Base-by-base conservation (phyloP, 148 eudicot species). In the Amaranthus hypochondriacus region DNA sequence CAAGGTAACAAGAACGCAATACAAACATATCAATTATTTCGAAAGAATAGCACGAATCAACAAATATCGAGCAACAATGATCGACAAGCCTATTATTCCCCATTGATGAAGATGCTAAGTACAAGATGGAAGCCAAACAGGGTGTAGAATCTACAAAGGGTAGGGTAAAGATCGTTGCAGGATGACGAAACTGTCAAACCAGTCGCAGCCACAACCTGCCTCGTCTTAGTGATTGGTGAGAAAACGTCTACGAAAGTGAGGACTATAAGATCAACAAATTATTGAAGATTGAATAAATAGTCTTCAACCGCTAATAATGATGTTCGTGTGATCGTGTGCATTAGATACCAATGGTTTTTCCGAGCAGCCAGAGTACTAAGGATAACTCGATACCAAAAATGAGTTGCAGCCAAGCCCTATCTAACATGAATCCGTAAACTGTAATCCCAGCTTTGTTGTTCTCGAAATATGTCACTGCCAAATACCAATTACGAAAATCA, bases 381-480 rank as follows among this genome's bases (percentile, higher is more conserved):
- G 97, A 86, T 75, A 92, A 55, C 87, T 92, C 96, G 21, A 87
- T 83, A 21, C 91, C 90, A 47, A 87, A 90, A 77, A 92, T 88
- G 68, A 90, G 84, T 81, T 87, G 93, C 9, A 92, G 90, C 51
- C 89, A 87, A 48, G 85, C 81, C 72, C 97, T 83, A 55, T 92
- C 97, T 68, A 92, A 79, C 89, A 85, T 84, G 75, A 89, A 88
- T 8, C 97, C 97, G 28, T 81, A 92, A n/a, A 90, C 81, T 5
- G 97, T 88, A 14, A 92, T 88, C 48, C 96, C 97, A 48, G 96
- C 96, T 86, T 82, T 88, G 79, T 90, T 90, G 87, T 88, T 86
- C 83, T 90, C 96, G 72, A 91, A 87, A 68, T 91, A 91, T 13
- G 87, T 85, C 84, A 92, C 97, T 92, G 84, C 69, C 72, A 75